Conservation (phyloP, 768 basidiomycete genomes). For the Terana coerulea region DNA sequence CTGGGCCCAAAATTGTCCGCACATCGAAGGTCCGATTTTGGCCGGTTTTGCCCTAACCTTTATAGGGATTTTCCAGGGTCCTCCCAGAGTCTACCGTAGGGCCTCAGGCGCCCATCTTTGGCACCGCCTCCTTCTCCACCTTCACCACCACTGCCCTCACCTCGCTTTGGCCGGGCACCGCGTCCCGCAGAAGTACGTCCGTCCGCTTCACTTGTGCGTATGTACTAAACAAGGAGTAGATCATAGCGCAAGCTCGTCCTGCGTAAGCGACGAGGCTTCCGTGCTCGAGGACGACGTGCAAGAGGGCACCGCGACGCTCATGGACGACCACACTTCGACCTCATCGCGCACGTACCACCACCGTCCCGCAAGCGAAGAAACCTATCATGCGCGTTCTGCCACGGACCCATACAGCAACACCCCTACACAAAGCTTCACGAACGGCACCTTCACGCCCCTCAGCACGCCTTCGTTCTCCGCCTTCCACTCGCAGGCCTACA, state of each 20-base stretch:
- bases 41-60: too few species aligned
- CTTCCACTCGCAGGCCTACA: background rate
- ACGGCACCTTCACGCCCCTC: constrained; percentile 1
- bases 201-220: too few species aligned
- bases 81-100: constrained; percentile 22
- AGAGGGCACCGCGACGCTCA: constrained; percentile 30
- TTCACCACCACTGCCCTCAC: constrained; percentile 47
- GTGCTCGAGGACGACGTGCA: constrained; percentile 27
- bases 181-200: constrained; percentile 24
- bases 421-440: background rate
- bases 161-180: constrained; percentile 57
- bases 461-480: background rate
- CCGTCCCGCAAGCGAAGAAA: background rate
- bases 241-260: constrained; percentile 43
- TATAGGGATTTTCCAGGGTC: too few species aligned
- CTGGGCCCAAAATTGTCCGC: too few species aligned
- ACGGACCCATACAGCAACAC: constrained; percentile 1
- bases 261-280: constrained; percentile 42
- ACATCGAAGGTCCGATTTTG: too few species aligned
- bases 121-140: constrained; percentile 57
- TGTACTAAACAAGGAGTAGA: constrained; percentile 28
- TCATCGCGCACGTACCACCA: background rate
- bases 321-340: background rate
- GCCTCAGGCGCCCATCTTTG: constrained; percentile 58
- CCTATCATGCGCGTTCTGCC: background rate